These are phyloP conservation scores for Alternaria sp. DNA, from an alignment of 2,329 filamentous ascomycete species.

Conservation along the genomic window DNA sequence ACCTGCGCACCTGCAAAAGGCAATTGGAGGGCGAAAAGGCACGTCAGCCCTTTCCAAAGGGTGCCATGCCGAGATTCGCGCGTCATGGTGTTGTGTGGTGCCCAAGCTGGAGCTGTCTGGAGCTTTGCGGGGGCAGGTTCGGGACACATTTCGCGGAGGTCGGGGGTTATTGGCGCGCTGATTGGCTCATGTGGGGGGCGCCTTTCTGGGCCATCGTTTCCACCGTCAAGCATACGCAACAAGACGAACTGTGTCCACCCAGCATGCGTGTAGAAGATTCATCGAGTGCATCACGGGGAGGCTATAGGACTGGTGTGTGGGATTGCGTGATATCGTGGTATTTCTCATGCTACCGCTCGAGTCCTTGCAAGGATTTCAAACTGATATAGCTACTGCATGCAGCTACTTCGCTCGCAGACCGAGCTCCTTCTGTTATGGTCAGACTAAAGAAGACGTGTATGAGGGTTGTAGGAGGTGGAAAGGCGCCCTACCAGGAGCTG, in stretches of 20 bases:
- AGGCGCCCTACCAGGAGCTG: slow-evolving; percentile 16
- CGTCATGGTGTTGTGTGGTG: slow-evolving; percentile 30
- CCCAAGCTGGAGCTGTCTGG: slow-evolving; percentile 23
- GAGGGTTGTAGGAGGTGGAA: background rate
- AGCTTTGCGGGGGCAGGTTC: slow-evolving; percentile 22
- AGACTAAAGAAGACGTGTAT: background rate
- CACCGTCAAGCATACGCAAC: too few species aligned
- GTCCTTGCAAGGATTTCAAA: too few species aligned
- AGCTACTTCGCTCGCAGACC: background rate
- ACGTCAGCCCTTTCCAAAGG: slow-evolving; percentile 31
- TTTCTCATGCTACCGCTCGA: too few species aligned
- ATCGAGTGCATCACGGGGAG: background rate
- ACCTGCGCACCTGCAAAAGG: slow-evolving; percentile 41
- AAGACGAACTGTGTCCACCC: too few species aligned
- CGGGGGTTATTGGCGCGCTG: slow-evolving; percentile 18
- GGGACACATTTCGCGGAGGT: slow-evolving; percentile 33
- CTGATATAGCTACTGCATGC: background rate
- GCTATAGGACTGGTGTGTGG: background rate
- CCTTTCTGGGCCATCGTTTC: too few species aligned
- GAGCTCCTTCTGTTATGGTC: slow-evolving; percentile 12
- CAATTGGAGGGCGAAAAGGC: slow-evolving; percentile 35
- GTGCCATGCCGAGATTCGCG: slow-evolving; percentile 31
- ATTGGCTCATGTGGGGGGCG: slow-evolving; percentile 22
- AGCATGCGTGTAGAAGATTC: background rate
- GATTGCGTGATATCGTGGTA: background rate